These are phyloP conservation scores for Globisporangium takayamanum DNA, from an alignment of 352 stramenopile species.

Conservation along the genomic window DNA sequence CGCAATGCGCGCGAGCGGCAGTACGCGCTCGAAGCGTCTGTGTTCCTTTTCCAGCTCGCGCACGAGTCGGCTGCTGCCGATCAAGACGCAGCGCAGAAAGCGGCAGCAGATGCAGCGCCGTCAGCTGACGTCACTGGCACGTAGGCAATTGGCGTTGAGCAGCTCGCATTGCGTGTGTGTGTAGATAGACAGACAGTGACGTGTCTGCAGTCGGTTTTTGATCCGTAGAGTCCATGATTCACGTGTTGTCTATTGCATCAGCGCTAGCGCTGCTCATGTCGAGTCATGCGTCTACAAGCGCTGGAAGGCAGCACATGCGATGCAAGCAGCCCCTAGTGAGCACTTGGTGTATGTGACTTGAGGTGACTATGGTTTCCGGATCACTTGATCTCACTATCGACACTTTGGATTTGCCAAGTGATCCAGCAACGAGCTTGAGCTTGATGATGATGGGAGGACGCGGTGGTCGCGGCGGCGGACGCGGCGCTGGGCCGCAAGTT, in stretches of 20 bases:
- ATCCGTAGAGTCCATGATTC: too few species aligned
- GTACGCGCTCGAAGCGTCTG: slow-evolving; percentile 42
- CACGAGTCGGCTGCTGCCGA: slow-evolving; percentile 23
- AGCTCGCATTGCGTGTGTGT: neutral
- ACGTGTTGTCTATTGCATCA: too few species aligned
- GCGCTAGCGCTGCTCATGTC: too few species aligned
- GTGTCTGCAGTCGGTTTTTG: too few species aligned
- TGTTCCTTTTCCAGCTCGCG: slow-evolving; percentile 66
- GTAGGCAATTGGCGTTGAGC: neutral
- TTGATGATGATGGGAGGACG: slow-evolving; percentile 32
- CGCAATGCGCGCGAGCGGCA: slow-evolving; percentile 40
- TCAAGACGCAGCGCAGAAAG: slow-evolving; percentile 2
- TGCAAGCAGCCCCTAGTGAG: too few species aligned
- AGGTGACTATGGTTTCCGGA: neutral
- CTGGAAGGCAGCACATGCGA: too few species aligned
- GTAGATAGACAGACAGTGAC: too few species aligned
- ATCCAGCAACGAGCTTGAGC: too few species aligned
- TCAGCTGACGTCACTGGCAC: neutral
- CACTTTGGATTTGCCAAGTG: neutral
- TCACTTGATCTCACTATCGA: neutral
- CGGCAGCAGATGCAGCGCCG: slow-evolving; percentile 6
- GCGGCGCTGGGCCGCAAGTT: slow-evolving; percentile 44
- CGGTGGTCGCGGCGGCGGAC: slow-evolving; percentile 24
- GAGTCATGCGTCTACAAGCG: too few species aligned
- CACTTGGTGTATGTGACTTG: neutral